These are phyloP conservation scores for Bocquillonia castaneifolia DNA, from an alignment of 441 rosid species.

Conservation along the genomic window DNA sequence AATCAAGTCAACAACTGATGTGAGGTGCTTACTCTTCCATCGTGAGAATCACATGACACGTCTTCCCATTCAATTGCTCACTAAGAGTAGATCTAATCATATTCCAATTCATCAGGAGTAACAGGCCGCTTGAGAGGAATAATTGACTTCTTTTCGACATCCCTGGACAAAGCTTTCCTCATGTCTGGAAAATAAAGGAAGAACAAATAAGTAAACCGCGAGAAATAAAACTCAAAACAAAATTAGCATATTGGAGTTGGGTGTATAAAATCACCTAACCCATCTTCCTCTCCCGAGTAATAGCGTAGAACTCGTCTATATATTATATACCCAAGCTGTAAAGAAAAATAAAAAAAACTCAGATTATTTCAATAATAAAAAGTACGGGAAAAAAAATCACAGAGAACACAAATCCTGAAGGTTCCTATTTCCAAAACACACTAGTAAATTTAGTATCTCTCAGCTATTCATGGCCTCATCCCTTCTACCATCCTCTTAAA, in stretches of 20 bases:
- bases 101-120: slow-evolving; percentile 87
- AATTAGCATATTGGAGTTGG: not conserved
- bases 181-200: slow-evolving; percentile 51
- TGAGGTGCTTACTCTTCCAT: not conserved
- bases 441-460: not conserved
- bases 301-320: slow-evolving; percentile 88
- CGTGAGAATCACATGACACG: not conserved
- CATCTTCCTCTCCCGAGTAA: slow-evolving; percentile 93
- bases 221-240: not conserved
- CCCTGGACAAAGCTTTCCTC: slow-evolving; percentile 93
- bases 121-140: slow-evolving; percentile 80
- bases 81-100: slow-evolving; percentile 47
- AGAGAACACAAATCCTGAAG: not conserved
- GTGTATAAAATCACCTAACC: slow-evolving; percentile 52
- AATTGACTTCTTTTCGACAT: slow-evolving; percentile 78
- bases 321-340: slow-evolving; percentile 82
- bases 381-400: not conserved
- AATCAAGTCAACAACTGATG: not conserved
- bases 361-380: not conserved
- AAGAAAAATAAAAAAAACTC: slow-evolving; percentile 6
- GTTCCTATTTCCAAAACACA: not conserved
- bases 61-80: not conserved
- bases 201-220: slow-evolving; percentile 4
- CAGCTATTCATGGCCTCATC: not conserved
- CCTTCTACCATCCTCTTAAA: not conserved